Conservation (phyloP, 148 eudicot genomes). For the Fagopyrum tataricum region DNA sequence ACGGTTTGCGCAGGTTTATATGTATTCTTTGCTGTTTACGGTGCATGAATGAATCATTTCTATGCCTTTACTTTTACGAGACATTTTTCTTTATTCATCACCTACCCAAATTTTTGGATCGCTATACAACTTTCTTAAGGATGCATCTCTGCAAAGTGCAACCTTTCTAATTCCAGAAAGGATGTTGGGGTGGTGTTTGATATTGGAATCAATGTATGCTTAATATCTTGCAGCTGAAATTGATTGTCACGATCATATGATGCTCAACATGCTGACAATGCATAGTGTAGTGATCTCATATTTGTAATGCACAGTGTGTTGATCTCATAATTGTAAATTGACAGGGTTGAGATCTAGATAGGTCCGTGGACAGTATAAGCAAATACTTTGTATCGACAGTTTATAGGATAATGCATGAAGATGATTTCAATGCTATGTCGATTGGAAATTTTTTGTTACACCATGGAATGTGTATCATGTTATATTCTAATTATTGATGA, state of each 20-base stretch:
- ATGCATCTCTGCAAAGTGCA: neutral
- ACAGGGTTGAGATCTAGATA: neutral
- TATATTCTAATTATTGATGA: conserved; percentile 4
- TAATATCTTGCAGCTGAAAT: neutral
- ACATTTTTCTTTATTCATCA: neutral
- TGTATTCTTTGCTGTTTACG: neutral
- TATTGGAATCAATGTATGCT: neutral
- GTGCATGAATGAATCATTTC: neutral
- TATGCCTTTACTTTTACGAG: neutral
- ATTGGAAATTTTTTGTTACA: neutral
- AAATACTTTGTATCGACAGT: neutral
- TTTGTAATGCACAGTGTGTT: too few relatives aligned
- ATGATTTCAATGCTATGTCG: neutral
- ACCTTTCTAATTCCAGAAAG: neutral
- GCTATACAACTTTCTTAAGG: neutral
- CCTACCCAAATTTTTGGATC: neutral
- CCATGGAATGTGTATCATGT: conserved; percentile 5
- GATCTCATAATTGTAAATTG: neutral
- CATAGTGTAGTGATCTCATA: neutral
- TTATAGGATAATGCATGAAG: neutral
- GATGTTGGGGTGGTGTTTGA: neutral
- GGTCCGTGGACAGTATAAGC: neutral
- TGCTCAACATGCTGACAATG: neutral
- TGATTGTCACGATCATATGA: neutral
- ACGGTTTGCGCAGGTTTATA: conserved; percentile 89